Evolutionary conservation across 2,329 filamentous ascomycete species (phyloP).

Genomic region (Aspergillus fischeri): DNA sequence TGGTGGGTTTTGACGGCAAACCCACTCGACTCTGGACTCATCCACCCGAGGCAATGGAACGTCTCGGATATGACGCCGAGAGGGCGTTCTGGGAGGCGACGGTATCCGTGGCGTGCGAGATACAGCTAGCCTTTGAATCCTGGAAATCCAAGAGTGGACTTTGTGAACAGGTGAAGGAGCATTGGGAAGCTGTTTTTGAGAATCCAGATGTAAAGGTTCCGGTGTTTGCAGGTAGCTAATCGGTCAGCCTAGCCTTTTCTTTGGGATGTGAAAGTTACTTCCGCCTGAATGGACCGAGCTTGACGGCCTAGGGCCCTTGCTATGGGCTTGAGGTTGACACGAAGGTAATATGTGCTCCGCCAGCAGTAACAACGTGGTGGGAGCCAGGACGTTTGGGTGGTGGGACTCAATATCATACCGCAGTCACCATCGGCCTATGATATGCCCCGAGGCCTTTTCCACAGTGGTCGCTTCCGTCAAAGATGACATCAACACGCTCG

Average conservation of each 20-base stretch:
- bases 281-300: slow-evolving; percentile 3
- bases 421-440: slow-evolving; percentile 5
- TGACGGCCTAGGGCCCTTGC: slow-evolving; percentile 4
- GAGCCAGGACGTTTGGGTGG: too few species aligned
- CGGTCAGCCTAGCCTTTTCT: not conserved
- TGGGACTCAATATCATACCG: slow-evolving; percentile 1
- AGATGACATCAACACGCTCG: slow-evolving; percentile 3
- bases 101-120: slow-evolving; percentile 21
- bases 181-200: slow-evolving; percentile 21
- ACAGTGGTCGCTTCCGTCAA: slow-evolving; percentile 3
- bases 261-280: slow-evolving; percentile 5
- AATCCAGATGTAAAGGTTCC: not conserved
- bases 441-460: not conserved
- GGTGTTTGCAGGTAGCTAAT: too few species aligned
- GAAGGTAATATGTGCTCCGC: slow-evolving; percentile 1
- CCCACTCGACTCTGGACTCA: slow-evolving; percentile 22
- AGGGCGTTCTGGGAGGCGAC: slow-evolving; percentile 28
- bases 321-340: slow-evolving; percentile 6
- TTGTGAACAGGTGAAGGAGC: slow-evolving; percentile 11
- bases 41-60: slow-evolving; percentile 18
- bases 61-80: slow-evolving; percentile 31
- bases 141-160: slow-evolving; percentile 19
- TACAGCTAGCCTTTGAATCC: slow-evolving; percentile 21
- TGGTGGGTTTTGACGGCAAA: slow-evolving; percentile 18
- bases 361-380: too few species aligned